phyloP scores from a whole-genome alignment of 1,284 basidiomycete species.

The Ganoderma resinaceum region DNA sequence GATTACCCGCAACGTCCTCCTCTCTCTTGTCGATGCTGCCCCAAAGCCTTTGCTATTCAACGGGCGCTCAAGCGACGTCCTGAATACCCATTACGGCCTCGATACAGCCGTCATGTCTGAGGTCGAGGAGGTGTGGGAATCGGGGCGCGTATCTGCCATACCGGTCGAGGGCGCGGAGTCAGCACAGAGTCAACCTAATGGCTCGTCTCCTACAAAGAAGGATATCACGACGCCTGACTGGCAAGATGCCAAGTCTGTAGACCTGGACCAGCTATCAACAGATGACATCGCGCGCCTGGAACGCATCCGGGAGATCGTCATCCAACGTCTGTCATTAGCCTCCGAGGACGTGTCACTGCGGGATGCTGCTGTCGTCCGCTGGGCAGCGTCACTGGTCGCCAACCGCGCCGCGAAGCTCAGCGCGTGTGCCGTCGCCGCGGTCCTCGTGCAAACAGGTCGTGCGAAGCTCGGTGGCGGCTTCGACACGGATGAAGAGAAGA shows the following conservation, averaged over 20 bases:
- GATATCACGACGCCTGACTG: constrained; percentile 25
- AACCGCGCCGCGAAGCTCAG: constrained; percentile 86
- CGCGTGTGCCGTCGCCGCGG: constrained; percentile 87
- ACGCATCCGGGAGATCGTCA: constrained; percentile 63
- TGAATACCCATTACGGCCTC: constrained; percentile 94
- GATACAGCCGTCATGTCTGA: constrained; percentile 94
- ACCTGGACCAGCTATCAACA: constrained; percentile 34
- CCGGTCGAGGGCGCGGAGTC: constrained; percentile 13
- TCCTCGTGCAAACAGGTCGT: constrained; percentile 81
- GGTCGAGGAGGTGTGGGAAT: constrained; percentile 79
- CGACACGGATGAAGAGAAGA: constrained; percentile 53
- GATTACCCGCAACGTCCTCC: constrained; percentile 85
- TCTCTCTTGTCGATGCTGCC: constrained; percentile 85
- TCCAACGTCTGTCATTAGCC: constrained; percentile 67
- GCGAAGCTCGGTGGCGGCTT: constrained; percentile 54
- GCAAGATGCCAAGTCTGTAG: constrained; percentile 36
- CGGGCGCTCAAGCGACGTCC: constrained; percentile 72
- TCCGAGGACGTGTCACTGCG: constrained; percentile 59
- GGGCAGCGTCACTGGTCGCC: constrained; percentile 82
- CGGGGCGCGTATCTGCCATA: constrained; percentile 39
- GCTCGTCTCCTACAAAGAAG: constrained; percentile 9
- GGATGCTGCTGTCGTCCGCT: constrained; percentile 84
- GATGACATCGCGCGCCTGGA: constrained; percentile 48
- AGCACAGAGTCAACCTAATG: constrained; percentile 10
- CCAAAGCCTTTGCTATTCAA: constrained; percentile 79